phyloP scores from a whole-genome alignment of 495 filamentous ascomycete genomes.

The Aspergillus kassunensis region DNA sequence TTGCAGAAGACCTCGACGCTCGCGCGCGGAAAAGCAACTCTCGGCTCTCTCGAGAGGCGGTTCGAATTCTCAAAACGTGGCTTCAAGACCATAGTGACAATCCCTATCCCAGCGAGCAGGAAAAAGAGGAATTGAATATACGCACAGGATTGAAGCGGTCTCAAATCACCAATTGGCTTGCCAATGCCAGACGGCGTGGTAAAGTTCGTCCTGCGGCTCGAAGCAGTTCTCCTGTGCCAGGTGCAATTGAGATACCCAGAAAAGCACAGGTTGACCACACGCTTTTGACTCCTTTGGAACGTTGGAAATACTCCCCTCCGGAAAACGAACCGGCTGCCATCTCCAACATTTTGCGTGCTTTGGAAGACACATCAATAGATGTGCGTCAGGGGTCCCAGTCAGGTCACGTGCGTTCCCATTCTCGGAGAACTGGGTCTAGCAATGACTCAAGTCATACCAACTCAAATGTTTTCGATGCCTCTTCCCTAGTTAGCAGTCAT shows the following conservation, averaged over 20 bases:
- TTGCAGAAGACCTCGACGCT: constrained; percentile 34
- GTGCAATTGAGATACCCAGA: constrained; percentile 64
- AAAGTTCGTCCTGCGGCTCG: constrained; percentile 62
- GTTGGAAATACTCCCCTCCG: constrained; percentile 82
- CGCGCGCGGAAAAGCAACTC: constrained; percentile 54
- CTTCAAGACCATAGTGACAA: constrained; percentile 67
- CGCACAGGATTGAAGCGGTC: constrained; percentile 69
- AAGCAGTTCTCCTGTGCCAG: constrained; percentile 55
- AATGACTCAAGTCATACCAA: constrained; percentile 62
- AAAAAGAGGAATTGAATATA: constrained; percentile 69
- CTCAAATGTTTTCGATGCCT: constrained; percentile 61
- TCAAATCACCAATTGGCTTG: constrained; percentile 84
- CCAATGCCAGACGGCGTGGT: constrained; percentile 74
- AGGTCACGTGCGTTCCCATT: constrained; percentile 43
- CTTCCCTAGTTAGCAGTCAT: constrained; percentile 63
- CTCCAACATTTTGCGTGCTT: constrained; percentile 71
- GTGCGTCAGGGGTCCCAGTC: constrained; percentile 43
- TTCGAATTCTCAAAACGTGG: constrained; percentile 76
- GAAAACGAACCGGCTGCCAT: constrained; percentile 83
- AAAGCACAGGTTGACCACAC: constrained; percentile 45
- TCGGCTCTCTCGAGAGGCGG: constrained; percentile 66
- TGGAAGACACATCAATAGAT: constrained; percentile 56
- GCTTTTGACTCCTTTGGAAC: constrained; percentile 74
- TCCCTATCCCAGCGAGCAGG: constrained; percentile 76
- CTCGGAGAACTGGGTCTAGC: constrained; percentile 52